Base-by-base conservation (phyloP, 495 filamentous ascomycete species). In the Aspergillus sparsus region DNA sequence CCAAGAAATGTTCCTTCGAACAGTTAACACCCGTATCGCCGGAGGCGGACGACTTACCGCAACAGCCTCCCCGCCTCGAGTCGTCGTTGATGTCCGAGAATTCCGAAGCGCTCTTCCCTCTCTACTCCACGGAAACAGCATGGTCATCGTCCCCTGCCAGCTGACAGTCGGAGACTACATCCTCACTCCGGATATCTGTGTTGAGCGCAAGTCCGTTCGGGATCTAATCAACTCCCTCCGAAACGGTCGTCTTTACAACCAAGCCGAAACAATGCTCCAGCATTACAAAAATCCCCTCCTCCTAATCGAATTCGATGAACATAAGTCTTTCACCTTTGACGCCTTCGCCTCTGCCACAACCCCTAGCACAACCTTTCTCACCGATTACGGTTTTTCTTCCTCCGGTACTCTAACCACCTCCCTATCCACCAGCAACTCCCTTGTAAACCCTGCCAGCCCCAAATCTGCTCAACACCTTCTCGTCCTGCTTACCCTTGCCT, bases 111-210 rank as follows among this genome's bases (percentile, higher is more conserved):
- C 90, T 0, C 84, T 98, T 0, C 93, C 94, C 1, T 97, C 92
- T 0, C 82, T 98, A 18, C 80, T 98, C 2, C 93, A 98, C 71
- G 95, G 89, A 15, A 87, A 89, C 49, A 88, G 83, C 64, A 91
- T 94, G 76, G 74, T 90, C 44, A 85, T 97, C 42, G 85, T 97
- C 0, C 95, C 94, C 16, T 96, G 92, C 74, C 93, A 93, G 82
- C 79, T 98, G 51, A 98, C 94, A 10, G 95, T 98, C 0, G 94
- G 93, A 58, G 94, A 98, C 77, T 98, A 98, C 76, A 87, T 98
- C 63, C 82, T 98, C 34, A 91, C 87, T 6, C 94, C 93, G 11
- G 80, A 83, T 63, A 94, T 98, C 60, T 96, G 92, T 73, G 82
- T 98, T 27, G 94, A 98, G 77, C 90, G 94, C 39, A 98, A 98